Conservation (phyloP, 257 asterid species). For the Gynochthodes officinalis region DNA sequence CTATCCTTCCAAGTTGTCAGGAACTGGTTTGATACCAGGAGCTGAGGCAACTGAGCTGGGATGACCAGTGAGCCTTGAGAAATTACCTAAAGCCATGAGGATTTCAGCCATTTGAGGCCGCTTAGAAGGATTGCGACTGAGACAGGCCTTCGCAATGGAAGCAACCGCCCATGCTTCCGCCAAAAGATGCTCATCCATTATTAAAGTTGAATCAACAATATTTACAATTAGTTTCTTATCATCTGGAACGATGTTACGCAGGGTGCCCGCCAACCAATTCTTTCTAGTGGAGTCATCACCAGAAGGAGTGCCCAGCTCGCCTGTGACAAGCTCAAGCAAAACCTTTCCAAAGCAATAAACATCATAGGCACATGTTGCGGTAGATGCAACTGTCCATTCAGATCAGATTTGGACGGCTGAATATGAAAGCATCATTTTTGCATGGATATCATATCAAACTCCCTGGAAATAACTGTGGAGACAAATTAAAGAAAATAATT, state of each 20-base stretch:
- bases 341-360: slow-evolving; percentile 18
- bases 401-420: neutral
- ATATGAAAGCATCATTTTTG: neutral
- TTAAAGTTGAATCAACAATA: neutral
- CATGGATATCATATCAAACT: neutral
- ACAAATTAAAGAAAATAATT: neutral
- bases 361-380: slow-evolving; percentile 11
- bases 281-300: slow-evolving; percentile 22
- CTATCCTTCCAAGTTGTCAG: neutral
- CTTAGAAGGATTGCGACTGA: neutral
- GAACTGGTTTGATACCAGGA: slow-evolving; percentile 12
- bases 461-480: neutral
- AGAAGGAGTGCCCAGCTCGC: neutral
- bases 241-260: slow-evolving; percentile 30
- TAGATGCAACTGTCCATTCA: slow-evolving; percentile 5
- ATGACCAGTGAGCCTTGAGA: slow-evolving; percentile 47
- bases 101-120: slow-evolving; percentile 64
- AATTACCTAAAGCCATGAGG: slow-evolving; percentile 63
- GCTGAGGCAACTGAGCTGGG: slow-evolving; percentile 55
- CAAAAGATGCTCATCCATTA: neutral
- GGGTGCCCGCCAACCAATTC: slow-evolving; percentile 9
- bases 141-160: slow-evolving; percentile 8
- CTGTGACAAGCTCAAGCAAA: slow-evolving; percentile 8
- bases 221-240: neutral
- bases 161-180: neutral